Conservation (phyloP, 331 rosid genomes). For the Stylosanthes scabra region DNA sequence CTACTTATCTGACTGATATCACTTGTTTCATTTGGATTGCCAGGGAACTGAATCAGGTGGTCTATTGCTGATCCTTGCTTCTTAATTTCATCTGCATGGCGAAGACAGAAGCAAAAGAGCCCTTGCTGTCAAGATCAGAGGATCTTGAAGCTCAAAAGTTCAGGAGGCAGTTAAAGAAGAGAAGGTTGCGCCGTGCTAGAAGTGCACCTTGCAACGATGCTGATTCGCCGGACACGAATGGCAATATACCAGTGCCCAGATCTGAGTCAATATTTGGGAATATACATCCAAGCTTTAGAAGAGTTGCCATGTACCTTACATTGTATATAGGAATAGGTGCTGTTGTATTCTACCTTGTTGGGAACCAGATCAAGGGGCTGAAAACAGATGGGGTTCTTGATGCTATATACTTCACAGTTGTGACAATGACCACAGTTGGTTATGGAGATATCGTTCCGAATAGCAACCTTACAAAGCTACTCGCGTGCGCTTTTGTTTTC, state of each 20-base stretch:
- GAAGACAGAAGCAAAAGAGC: constrained; percentile 46
- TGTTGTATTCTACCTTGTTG: constrained; percentile 47
- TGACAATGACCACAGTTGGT: constrained; percentile 67
- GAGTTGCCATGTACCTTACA: constrained; percentile 36
- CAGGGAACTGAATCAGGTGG: constrained; percentile 44
- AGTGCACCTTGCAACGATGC: constrained; percentile 66
- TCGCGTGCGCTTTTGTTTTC: constrained; percentile 60
- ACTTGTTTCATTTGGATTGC: constrained; percentile 16
- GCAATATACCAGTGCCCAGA: constrained; percentile 16
- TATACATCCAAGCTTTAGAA: constrained; percentile 49
- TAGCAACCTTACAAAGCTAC: constrained; percentile 51
- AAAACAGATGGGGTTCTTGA: constrained; percentile 51
- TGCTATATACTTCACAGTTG: constrained; percentile 55
- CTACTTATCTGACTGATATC: constrained; percentile 17
- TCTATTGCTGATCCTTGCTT: neutral
- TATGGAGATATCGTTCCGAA: constrained; percentile 61
- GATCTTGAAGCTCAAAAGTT: constrained; percentile 40
- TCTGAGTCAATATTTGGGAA: constrained; percentile 40
- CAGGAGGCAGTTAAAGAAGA: constrained; percentile 41
- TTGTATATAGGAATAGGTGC: constrained; percentile 51
- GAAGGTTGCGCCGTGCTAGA: constrained; percentile 56
- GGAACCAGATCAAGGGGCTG: constrained; percentile 49
- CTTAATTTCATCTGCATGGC: constrained; percentile 54
- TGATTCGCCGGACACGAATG: constrained; percentile 10
- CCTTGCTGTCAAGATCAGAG: constrained; percentile 47